A percentile compares a stretch with the other conserved stretches of the same genome.
These are phyloP conservation scores for Rickenella mellea DNA, from an alignment of 768 basidiomycete genomes.

Conservation along the genomic window DNA sequence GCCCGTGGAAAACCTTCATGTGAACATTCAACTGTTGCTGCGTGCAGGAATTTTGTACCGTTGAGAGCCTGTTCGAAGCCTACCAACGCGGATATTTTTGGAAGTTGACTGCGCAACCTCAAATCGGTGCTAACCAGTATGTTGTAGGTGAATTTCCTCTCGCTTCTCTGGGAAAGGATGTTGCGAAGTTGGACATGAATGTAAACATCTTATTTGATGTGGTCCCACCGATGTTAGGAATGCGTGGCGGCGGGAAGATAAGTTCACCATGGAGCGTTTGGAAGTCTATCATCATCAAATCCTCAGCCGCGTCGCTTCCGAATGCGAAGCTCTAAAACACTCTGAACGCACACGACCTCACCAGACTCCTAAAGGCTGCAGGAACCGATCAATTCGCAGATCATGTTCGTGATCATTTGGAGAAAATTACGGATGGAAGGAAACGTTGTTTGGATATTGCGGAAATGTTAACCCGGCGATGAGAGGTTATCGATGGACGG, in stretches of 20 bases:
- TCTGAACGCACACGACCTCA: conserved; percentile 6
- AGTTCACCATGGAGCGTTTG: conserved; percentile 12
- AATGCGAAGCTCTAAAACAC: conserved; percentile 6
- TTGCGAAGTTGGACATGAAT: too few species aligned
- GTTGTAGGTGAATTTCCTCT: too few species aligned
- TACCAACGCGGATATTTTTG: too few species aligned
- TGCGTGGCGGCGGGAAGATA: conserved; percentile 11
- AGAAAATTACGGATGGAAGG: conserved; percentile 7
- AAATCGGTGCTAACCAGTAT: too few species aligned
- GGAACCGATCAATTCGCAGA: too few species aligned
- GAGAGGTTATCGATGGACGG: conserved; percentile 12
- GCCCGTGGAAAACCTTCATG: too few species aligned
- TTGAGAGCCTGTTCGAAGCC: too few species aligned
- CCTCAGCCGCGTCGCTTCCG: conserved; percentile 8
- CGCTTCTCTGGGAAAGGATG: too few species aligned
- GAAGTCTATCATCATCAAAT: conserved; percentile 12
- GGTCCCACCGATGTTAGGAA: conserved; percentile 10
- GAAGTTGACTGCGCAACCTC: too few species aligned
- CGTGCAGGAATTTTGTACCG: too few species aligned
- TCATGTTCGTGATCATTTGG: conserved; percentile 9
- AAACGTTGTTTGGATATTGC: conserved; percentile 13
- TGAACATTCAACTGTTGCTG: too few species aligned
- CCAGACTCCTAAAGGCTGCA: conserved; percentile 4
- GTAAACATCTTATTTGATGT: too few species aligned
- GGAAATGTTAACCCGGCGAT: conserved; percentile 10